Evolutionary conservation across 2,329 filamentous ascomycete genomes (phyloP), one percentile per base, ranked within the genome.

Genomic region (Ceratocystis harringtonii): DNA sequence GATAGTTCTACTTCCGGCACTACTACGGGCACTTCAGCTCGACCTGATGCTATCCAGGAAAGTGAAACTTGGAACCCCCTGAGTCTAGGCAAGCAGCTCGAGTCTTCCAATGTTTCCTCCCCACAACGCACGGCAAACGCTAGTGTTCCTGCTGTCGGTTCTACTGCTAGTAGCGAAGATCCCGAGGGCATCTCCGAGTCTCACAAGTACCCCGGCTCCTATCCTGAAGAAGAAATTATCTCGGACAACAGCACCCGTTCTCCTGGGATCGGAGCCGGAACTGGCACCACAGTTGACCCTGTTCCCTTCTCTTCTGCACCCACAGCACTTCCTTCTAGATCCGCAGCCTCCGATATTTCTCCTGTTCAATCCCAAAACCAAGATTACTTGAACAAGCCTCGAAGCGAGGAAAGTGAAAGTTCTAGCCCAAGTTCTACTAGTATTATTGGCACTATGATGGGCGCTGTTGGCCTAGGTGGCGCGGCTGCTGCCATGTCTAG

Each of bases 381-480:
- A 8, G 25, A 62, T 25, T 7, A 10, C 44, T 10, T 43, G 30
- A 48, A 45, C 55, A 58, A 22, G 30, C 28, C 55, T 58, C 55
- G 55, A 52, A 48, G n/a, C 25, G 30, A 55, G 22, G 45, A 50
- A 48, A 62, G 32, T 3, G 45, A 50, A 48, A 62, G 32, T 17
- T 36, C 55, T 3, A 58, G 2, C 30, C 32, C 28, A 8, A 32
- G 55, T 12, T 62, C 61, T 2, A 62, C 44, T 44, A 25, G 66
- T 2, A 65, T 67, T 8, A 61, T 67, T n/a, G 30, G 66, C 12
- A 62, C 57, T 25, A 36, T 67, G 32, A 65, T 67, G 60, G 66
- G 63, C 17, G 66, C 63, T 43, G 63, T 63, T 41, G 63, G 63
- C 3, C 63, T 67, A 17, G 52, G 66, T 7, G 63, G 61, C 55